Conservation (phyloP, 139 green algal genomes). For the Edaphochlamys debaryana region DNA sequence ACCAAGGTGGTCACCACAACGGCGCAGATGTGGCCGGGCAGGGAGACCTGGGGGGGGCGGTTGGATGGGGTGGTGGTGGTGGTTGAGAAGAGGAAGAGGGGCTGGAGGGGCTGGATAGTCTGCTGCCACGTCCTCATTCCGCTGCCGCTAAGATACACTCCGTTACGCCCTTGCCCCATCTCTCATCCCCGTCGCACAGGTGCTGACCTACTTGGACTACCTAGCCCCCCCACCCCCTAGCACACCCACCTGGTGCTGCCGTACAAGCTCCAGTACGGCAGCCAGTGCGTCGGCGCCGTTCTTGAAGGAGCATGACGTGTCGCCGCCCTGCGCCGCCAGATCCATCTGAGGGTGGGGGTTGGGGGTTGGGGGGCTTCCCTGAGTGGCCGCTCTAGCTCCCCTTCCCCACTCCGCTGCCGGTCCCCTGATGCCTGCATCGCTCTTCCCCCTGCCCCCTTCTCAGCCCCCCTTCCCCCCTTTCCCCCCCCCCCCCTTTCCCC, state of each 20-base stretch:
- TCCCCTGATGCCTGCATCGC: no score
- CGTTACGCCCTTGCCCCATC: no score
- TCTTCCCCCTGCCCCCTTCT: no score
- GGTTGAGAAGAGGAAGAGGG: neutral
- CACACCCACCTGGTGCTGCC: slow-evolving; percentile 72
- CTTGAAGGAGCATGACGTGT: slow-evolving; percentile 29
- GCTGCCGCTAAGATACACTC: no score
- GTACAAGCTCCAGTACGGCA: slow-evolving; percentile 80
- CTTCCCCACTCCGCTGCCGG: no score
- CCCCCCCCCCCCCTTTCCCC: no score
- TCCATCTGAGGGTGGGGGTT: slow-evolving; percentile 21
- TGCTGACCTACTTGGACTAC: no score
- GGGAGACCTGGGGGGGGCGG: slow-evolving; percentile 55
- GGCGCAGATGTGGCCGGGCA: slow-evolving; percentile 90
- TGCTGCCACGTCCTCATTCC: neutral
- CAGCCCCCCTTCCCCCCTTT: no score
- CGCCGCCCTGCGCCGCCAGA: slow-evolving; percentile 21
- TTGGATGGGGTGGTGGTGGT: neutral
- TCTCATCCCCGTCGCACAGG: no score
- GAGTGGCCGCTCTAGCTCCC: no score
- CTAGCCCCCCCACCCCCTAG: no score
- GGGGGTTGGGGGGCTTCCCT: no score
- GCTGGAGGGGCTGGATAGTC: neutral
- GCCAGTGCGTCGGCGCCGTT: slow-evolving; percentile 80
- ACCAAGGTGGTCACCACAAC: slow-evolving; percentile 90